Evolutionary conservation across 2,329 filamentous ascomycete species (phyloP).

Genomic region (Escovopsis sp.): DNA sequence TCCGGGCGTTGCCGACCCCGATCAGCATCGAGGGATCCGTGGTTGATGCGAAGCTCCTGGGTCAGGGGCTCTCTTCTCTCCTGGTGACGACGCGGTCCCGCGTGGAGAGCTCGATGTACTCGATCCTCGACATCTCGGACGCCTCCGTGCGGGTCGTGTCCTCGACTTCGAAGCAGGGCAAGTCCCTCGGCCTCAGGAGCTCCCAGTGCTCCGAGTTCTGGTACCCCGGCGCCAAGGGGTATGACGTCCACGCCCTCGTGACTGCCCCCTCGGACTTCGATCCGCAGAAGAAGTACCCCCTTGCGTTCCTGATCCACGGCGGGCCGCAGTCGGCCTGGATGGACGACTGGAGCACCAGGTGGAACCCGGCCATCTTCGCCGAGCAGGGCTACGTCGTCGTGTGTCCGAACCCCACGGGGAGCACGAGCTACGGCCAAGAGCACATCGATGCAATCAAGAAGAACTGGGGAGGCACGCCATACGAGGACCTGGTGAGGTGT

Average conservation of each 20-base stretch:
- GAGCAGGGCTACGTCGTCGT: slow-evolving; percentile 80
- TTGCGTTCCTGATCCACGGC: slow-evolving; percentile 69
- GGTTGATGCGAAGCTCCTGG: slow-evolving; percentile 35
- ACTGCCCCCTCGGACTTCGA: slow-evolving; percentile 55
- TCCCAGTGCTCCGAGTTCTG: slow-evolving; percentile 54
- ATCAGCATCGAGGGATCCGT: slow-evolving; percentile 42
- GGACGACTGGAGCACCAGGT: slow-evolving; percentile 66
- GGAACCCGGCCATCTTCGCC: slow-evolving; percentile 77
- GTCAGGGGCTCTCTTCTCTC: slow-evolving; percentile 28
- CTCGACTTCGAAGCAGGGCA: slow-evolving; percentile 51
- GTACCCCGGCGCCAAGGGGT: slow-evolving; percentile 49
- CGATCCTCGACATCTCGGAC: slow-evolving; percentile 36
- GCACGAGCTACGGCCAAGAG: slow-evolving; percentile 66
- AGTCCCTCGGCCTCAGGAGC: slow-evolving; percentile 48
- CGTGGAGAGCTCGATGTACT: slow-evolving; percentile 58
- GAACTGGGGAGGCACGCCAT: slow-evolving; percentile 77
- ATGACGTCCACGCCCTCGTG: slow-evolving; percentile 53
- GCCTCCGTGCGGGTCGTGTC: slow-evolving; percentile 32
- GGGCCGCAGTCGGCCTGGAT: slow-evolving; percentile 66
- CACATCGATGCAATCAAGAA: slow-evolving; percentile 62
- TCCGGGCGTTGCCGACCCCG: slow-evolving; percentile 30
- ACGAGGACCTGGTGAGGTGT: slow-evolving; percentile 64
- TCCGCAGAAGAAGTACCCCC: slow-evolving; percentile 56
- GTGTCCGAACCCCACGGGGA: slow-evolving; percentile 69
- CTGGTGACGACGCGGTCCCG: slow-evolving; percentile 55